Base-by-base conservation (phyloP, 352 stramenopile species). In the Blastocystis sp. region DNA sequence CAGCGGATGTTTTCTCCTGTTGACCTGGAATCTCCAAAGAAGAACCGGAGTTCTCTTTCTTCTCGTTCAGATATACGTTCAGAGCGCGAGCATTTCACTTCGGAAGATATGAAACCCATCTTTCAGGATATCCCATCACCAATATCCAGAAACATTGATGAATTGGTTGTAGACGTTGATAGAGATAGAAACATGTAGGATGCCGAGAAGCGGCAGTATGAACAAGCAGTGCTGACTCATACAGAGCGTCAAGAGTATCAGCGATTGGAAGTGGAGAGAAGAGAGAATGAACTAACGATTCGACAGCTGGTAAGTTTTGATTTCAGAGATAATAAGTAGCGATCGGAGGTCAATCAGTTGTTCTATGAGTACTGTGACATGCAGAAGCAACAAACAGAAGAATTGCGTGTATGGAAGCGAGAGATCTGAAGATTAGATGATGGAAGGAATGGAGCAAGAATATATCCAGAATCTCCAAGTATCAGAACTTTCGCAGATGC, bases 141-240 rank as follows among this genome's bases (percentile, higher is more conserved):
- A 16, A 75, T 75, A n/a, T 19, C 32, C 32, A 49, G 52, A n/a
- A 75, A 43, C 5, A 75, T 75, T 6, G 63, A 75, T n/a, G 63
- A 75, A 54, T 9, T 75, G 5, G 29, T n/a, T 19, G 63, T 75
- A 49, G 21, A 43, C 7, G 32, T 35, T 39, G 1, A 43, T 75
- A 24, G n/a, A 24, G 11, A 16, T 1, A 49, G 32, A n/a, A 6
- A 29, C 6, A 5, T 12, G 43, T 71, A 71, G 29, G 16, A 71
- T 39, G 61, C 37, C 1, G 63, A 75, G 29, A 27, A 54, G 19
- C 37, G 63, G 27, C 39, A 54, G 21, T 54, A 27, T 9, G 37
- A 75, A 5, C 63, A 69, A 39, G 14, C 21, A n/a, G 29, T 42
- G 2, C 35, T 75, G 21, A 49, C 63, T 14, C 16, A 43, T n/a